Percentiles rank a stretch among this genome's conserved stretches.
Conservation (phyloP, 441 rosid genomes). For the Adansonia rubrostipa region DNA sequence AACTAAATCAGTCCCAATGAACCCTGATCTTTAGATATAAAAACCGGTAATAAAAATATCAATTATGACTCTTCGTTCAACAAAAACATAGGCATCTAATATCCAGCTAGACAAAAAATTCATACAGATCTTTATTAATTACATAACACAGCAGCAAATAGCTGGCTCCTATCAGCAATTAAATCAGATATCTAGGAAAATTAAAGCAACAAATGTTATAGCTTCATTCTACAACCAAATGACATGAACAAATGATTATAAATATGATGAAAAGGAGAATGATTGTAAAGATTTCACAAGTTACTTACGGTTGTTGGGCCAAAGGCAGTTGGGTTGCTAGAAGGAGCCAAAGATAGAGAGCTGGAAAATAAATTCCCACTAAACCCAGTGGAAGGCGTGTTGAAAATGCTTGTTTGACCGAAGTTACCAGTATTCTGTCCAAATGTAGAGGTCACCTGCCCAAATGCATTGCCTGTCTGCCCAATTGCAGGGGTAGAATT, state of each 20-base stretch:
- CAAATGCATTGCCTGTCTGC: conserved; percentile 59
- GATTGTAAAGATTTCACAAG: conserved; percentile 1
- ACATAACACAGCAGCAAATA: not conserved
- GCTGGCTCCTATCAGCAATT: not conserved
- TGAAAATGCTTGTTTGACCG: conserved; percentile 54
- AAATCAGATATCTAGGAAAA: not conserved
- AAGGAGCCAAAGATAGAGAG: conserved; percentile 53
- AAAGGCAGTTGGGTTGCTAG: conserved; percentile 52
- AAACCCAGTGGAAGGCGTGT: conserved; percentile 60
- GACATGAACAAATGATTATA: not conserved
- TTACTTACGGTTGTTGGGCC: conserved; percentile 61
- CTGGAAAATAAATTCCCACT: conserved; percentile 50
- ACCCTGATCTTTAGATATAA: not conserved
- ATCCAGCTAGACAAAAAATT: not conserved
- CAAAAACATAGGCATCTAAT: not conserved
- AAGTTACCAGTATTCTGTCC: conserved; percentile 47
- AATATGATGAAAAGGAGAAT: not conserved
- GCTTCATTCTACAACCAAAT: not conserved
- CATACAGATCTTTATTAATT: not conserved
- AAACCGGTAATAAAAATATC: not conserved
- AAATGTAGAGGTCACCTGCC: conserved; percentile 51
- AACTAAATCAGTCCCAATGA: not conserved
- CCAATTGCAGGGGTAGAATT: conserved; percentile 49
- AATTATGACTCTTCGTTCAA: conserved; percentile 11
- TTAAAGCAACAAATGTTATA: not conserved